Base-by-base conservation (phyloP, 2,329 filamentous ascomycete genomes). In the Penicillium sp. region DNA sequence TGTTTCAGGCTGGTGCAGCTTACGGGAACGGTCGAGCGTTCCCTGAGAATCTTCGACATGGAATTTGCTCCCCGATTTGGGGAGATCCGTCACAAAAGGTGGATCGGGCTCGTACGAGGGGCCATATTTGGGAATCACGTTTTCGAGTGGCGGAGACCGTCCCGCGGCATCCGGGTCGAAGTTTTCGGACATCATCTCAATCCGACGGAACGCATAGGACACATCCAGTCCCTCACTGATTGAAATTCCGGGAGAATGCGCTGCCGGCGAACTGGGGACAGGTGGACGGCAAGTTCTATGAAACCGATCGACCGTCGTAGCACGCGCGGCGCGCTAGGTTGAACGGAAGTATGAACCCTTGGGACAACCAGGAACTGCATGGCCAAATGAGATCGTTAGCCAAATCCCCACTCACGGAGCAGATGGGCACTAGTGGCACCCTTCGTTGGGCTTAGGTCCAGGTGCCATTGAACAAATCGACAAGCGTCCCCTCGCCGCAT, bases 141-240 rank as follows among this genome's bases (percentile, higher is more conserved):
- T 47, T 53, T 65, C 51, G 45, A 71, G 60, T n/a, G 55, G 63
- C 36, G 72, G 71, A 36, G 70, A 72, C 48, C 58, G 55, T 52
- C 62, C 57, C 50, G 56, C 59, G 49, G 57, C 69, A 50, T 73
- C 69, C 49, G 66, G 63, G 51, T 72, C 67, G 59, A 71, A 71
- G 54, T 61, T 60, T 48, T 71, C 67, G 56, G 57, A 58, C 57
- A 54, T 68, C 63, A 69, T 68, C 55, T 56, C 60, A 51, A 48
- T 49, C 33, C 43, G 47, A 13, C 29, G 29, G 39, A 46, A 51
- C 37, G 49, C 49, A 56, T 52, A 39, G 35, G 44, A 41, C 35
- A 11, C 7, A 28, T 29, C 13, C 24, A 13, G 29, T 38, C 35
- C 13, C 34, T 26, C 29, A 11, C 26, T 27, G 5, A 27, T 8